These are phyloP conservation scores for Fomitopsis pulvina DNA, from an alignment of 768 basidiomycete genomes.

Conservation along the genomic window DNA sequence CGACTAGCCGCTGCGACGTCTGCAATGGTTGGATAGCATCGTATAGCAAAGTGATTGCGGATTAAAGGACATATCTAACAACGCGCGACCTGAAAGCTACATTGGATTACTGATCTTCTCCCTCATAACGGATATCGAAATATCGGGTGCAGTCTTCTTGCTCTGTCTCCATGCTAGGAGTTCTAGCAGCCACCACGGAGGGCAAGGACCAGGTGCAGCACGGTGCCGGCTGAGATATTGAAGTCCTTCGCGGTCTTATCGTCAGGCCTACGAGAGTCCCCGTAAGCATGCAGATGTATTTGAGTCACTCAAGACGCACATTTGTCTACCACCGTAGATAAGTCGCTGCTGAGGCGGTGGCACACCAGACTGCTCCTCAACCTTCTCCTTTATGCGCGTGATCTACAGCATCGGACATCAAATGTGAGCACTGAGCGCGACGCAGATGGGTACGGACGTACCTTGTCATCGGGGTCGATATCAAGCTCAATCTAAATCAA, in stretches of 20 bases:
- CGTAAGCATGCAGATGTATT: not conserved
- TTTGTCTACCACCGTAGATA: constrained; percentile 88
- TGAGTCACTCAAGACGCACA: constrained; percentile 46
- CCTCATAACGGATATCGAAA: not conserved
- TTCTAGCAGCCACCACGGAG: constrained; percentile 79
- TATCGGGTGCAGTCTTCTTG: not conserved
- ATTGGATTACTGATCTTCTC: constrained; percentile 2
- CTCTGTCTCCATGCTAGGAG: constrained; percentile 28
- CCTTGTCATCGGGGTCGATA: constrained; percentile 87
- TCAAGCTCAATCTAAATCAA: constrained; percentile 79
- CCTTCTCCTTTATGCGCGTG: constrained; percentile 91
- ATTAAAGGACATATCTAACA: constrained; percentile 25
- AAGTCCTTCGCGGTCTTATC: constrained; percentile 86
- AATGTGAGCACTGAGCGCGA: not conserved
- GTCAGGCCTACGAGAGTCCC: constrained; percentile 55
- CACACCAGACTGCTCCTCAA: constrained; percentile 97
- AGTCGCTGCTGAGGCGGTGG: constrained; percentile 93
- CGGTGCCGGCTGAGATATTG: constrained; percentile 78
- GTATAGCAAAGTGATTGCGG: constrained; percentile 1
- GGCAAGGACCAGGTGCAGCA: constrained; percentile 91
- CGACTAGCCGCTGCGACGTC: no score
- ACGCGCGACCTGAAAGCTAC: constrained; percentile 14
- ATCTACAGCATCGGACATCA: constrained; percentile 45
- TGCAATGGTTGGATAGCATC: no score
- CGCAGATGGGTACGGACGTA: constrained; percentile 24